Percentiles rank a stretch among this genome's conserved stretches.
Conservation (phyloP, 148 eudicot genomes). For the Cornus kousa region DNA sequence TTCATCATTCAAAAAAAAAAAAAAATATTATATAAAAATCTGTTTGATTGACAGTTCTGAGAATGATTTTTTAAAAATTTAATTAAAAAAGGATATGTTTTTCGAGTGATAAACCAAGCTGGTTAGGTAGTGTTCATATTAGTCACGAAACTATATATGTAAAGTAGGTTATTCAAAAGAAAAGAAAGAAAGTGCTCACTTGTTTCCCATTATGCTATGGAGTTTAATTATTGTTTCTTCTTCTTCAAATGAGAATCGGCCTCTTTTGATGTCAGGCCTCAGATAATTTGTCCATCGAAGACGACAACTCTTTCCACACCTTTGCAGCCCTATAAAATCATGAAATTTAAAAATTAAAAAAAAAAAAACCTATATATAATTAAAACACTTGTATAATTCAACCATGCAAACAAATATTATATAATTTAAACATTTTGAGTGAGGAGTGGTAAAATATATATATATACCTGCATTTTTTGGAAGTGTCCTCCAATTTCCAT, state of each 20-base stretch:
- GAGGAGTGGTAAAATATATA: background rate
- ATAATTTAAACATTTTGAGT: background rate
- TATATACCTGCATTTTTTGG: conserved; percentile 91
- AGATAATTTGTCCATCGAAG: conserved; percentile 94
- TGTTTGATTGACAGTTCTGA: too few species aligned
- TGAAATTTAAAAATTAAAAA: too few species aligned
- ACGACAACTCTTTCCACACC: conserved; percentile 97
- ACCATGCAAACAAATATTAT: background rate
- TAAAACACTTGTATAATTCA: background rate
- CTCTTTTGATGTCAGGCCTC: conserved; percentile 95
- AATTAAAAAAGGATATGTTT: too few species aligned
- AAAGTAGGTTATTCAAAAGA: background rate
- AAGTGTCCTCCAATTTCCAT: conserved; percentile 94
- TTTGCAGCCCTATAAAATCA: conserved; percentile 56
- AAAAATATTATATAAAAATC: too few species aligned
- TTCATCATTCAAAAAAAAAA: too few species aligned
- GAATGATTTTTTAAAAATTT: too few species aligned
- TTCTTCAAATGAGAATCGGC: conserved; percentile 83
- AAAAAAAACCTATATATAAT: too few species aligned
- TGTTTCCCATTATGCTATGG: conserved; percentile 89
- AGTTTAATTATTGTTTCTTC: conserved; percentile 92
- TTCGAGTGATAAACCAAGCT: too few species aligned
- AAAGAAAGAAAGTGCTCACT: conserved; percentile 47
- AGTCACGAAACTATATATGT: background rate
- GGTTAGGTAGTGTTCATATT: too few species aligned